Conservation (phyloP, 306 rosid species). For the Clitoria ternatea region DNA sequence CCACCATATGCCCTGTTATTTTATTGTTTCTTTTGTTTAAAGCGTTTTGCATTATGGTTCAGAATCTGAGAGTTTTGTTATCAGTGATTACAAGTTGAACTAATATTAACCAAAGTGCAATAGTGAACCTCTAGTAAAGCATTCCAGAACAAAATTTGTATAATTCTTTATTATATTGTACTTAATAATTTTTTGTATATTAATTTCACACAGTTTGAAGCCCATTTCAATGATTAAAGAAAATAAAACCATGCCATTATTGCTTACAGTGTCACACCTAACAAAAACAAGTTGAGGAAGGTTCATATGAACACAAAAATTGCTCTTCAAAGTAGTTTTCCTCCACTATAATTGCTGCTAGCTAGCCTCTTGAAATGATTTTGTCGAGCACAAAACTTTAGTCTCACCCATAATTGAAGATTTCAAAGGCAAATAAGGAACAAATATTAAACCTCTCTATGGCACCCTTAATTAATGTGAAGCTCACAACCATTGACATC, state of each 20-base stretch:
- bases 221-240: conserved; percentile 26
- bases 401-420: conserved; percentile 31
- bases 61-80: not conserved
- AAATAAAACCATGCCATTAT: conserved; percentile 8
- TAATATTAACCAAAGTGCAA: conserved; percentile 1
- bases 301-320: conserved; percentile 25
- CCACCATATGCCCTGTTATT: not conserved
- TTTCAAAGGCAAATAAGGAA: conserved; percentile 25
- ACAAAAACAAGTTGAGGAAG: conserved; percentile 17
- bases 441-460: conserved; percentile 28
- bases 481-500: conserved; percentile 32
- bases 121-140: conserved; percentile 8
- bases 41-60: conserved; percentile 21
- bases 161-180: not conserved
- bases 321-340: conserved; percentile 29
- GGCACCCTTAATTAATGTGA: conserved; percentile 12
- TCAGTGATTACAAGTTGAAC: conserved; percentile 2
- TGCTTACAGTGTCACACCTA: conserved; percentile 1
- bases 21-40: conserved; percentile 10
- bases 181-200: not conserved
- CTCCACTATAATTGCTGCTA: conserved; percentile 24
- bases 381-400: conserved; percentile 59
- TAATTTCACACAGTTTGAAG: conserved; percentile 21
- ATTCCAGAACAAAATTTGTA: not conserved
- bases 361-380: conserved; percentile 53